Conservation (phyloP, 305 asterid species). For the Petunia hybrid region DNA sequence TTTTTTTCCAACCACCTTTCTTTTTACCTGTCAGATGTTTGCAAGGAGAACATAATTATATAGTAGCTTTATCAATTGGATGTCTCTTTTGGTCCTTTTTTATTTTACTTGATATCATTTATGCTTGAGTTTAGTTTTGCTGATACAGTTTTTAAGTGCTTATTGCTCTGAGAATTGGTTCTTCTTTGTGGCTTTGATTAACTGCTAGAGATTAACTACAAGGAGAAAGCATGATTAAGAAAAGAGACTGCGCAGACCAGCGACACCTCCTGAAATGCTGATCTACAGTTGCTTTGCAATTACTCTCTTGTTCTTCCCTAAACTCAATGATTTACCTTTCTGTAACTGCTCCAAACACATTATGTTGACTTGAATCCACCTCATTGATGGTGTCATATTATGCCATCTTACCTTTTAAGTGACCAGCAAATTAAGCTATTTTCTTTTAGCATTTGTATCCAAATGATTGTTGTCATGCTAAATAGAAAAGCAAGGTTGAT, state of each 20-base stretch:
- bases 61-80: background rate
- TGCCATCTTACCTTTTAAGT: background rate
- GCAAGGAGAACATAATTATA: background rate
- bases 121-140: background rate
- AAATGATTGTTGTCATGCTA: background rate
- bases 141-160: background rate
- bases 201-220: background rate
- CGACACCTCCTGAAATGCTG: background rate
- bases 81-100: background rate
- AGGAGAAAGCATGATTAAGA: constrained; percentile 6
- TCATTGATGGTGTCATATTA: background rate
- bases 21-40: background rate
- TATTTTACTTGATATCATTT: background rate
- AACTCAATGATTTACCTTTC: background rate
- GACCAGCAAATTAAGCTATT: background rate
- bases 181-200: constrained; percentile 5
- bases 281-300: background rate
- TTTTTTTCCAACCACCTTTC: background rate
- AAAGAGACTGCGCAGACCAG: background rate
- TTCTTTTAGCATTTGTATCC: background rate
- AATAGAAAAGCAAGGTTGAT: constrained; percentile 1
- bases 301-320: constrained; percentile 10
- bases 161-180: constrained; percentile 18
- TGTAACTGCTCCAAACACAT: constrained; percentile 20
- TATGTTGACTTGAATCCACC: constrained; percentile 1